Percentiles rank a stretch among this genome's conserved stretches.
Conservation (phyloP, 1,284 basidiomycete genomes). For the Moesziomyces globuligerus region DNA sequence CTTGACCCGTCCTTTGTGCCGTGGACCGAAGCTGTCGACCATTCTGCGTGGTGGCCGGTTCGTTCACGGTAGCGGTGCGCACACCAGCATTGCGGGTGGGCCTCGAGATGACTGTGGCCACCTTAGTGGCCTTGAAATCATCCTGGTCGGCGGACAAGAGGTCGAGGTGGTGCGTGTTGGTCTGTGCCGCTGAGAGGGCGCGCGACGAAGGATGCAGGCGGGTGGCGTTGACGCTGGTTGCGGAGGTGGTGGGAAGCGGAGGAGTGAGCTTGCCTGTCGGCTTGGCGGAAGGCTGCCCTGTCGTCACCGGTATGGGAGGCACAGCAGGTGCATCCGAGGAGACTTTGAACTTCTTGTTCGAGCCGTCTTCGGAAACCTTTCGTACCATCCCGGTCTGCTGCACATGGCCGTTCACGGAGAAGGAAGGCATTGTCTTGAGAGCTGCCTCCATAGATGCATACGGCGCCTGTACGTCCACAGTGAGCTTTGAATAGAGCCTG, state of each 20-base stretch:
- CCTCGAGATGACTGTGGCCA: conserved; percentile 1
- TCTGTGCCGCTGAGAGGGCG: conserved; percentile 30
- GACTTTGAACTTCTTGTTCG: conserved; percentile 46
- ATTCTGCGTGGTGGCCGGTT: conserved; percentile 6
- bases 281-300: conserved; percentile 8
- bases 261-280: conserved; percentile 25
- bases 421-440: conserved; percentile 13
- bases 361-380: conserved; percentile 40
- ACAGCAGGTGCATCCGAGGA: conserved; percentile 28
- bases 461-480: conserved; percentile 16
- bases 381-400: conserved; percentile 21
- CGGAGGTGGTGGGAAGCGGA: conserved; percentile 33
- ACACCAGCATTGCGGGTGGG: conserved; percentile 22
- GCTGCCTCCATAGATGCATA: conserved; percentile 17
- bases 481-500: conserved; percentile 16
- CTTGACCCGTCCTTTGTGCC: conserved; percentile 6
- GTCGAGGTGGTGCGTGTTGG: conserved; percentile 31
- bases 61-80: conserved; percentile 21
- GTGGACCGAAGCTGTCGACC: conserved; percentile 30
- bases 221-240: conserved; percentile 30
- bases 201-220: conserved; percentile 35
- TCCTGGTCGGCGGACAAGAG: conserved; percentile 15
- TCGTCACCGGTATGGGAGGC: conserved; percentile 11
- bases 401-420: conserved; percentile 6
- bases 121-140: conserved; percentile 34